Conservation (phyloP, 805 yeast species). For the Wickerhamiella australiensis region DNA sequence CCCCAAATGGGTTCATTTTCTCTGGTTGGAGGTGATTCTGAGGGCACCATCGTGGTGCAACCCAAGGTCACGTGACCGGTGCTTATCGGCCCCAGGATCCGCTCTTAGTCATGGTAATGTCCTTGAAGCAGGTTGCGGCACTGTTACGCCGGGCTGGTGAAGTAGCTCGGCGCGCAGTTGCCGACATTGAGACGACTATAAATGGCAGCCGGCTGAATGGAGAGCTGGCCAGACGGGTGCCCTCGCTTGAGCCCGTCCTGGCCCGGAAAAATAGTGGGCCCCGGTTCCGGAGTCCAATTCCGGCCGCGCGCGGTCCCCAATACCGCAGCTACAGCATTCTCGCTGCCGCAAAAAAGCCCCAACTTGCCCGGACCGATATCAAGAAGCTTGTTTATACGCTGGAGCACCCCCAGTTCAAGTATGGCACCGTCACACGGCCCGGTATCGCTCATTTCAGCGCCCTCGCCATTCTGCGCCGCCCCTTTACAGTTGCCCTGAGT, state of each 20-base stretch:
- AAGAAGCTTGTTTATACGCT: neutral
- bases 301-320: neutral
- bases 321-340: neutral
- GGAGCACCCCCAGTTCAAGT: neutral
- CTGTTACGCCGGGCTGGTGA: constrained; percentile 12
- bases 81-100: neutral
- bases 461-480: neutral
- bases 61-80: neutral
- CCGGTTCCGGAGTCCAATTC: constrained; percentile 4
- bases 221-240: constrained; percentile 2
- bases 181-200: neutral
- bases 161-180: constrained; percentile 1
- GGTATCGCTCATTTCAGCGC: neutral
- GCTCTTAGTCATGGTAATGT: neutral
- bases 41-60: too few relatives aligned
- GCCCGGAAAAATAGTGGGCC: constrained; percentile 1
- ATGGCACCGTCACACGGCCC: neutral
- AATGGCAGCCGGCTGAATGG: neutral
- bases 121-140: constrained; percentile 10
- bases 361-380: neutral
- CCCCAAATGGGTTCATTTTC: neutral
- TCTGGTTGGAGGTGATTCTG: too few relatives aligned
- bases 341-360: neutral
- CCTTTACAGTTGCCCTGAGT: neutral
- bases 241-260: constrained; percentile 5